A percentile compares a stretch with the other conserved stretches of the same genome.
Evolutionary conservation across 2,329 filamentous ascomycete genomes (phyloP).

Genomic region (Phyllosticta paracitricarpa): DNA sequence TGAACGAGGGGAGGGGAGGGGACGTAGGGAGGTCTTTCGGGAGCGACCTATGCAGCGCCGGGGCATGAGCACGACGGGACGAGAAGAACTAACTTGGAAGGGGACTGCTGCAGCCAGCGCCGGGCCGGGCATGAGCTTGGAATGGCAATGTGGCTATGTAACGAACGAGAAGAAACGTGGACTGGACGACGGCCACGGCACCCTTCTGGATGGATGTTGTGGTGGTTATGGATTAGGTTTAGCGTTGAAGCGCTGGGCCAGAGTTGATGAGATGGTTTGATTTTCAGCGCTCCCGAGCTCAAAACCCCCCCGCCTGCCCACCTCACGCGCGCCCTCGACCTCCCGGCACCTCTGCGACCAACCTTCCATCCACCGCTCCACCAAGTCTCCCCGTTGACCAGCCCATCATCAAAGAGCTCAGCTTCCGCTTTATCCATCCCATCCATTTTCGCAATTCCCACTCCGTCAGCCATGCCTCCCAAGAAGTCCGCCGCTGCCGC

Average conservation of each 20-base stretch:
- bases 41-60: not conserved
- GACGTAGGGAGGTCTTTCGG: too few species aligned
- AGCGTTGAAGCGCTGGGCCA: conserved; percentile 1
- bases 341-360: conserved; percentile 2
- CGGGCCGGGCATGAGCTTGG: too few species aligned
- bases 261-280: conserved; percentile 8
- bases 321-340: conserved; percentile 6
- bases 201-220: not conserved
- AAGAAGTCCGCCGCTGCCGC: conserved; percentile 50
- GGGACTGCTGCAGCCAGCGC: too few species aligned
- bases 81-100: too few species aligned
- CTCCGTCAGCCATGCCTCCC: conserved; percentile 47
- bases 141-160: too few species aligned
- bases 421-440: conserved; percentile 18
- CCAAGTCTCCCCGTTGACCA: not conserved
- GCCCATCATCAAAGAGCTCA: conserved; percentile 27
- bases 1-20: not conserved
- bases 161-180: not conserved
- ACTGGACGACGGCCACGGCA: not conserved
- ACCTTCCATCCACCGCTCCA: not conserved
- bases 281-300: conserved; percentile 6
- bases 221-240: conserved; percentile 7
- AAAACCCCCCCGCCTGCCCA: conserved; percentile 3
- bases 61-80: conserved; percentile 5
- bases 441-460: conserved; percentile 5